Evolutionary conservation across 2,329 filamentous ascomycete genomes (phyloP).

Genomic region (Hypoxylon sp.): DNA sequence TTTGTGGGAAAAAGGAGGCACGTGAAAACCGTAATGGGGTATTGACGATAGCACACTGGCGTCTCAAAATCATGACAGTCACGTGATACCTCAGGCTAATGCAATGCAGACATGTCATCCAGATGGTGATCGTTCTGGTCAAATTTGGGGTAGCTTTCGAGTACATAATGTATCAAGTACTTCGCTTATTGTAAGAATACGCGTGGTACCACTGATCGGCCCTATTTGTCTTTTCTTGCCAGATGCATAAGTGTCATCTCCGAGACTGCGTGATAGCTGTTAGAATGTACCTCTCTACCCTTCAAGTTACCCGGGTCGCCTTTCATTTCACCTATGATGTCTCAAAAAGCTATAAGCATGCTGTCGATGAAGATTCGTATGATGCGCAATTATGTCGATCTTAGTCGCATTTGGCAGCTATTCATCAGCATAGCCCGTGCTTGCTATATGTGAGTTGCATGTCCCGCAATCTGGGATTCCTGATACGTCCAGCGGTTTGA

Average conservation of each 20-base stretch:
- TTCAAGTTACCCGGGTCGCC: conserved; percentile 16
- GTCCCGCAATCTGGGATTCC: conserved; percentile 22
- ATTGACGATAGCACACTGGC: conserved; percentile 15
- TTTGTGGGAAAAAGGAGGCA: conserved; percentile 3
- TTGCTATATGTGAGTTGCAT: conserved; percentile 29
- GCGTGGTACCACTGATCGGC: conserved; percentile 42
- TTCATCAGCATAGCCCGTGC: conserved; percentile 22
- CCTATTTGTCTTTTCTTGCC: conserved; percentile 44
- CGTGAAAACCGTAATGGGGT: conserved; percentile 10
- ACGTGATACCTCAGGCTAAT: conserved; percentile 22
- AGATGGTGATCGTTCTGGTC: conserved; percentile 27
- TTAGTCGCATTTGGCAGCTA: conserved; percentile 30
- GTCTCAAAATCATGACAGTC: conserved; percentile 3
- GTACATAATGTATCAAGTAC: conserved; percentile 17
- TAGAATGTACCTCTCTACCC: conserved; percentile 19
- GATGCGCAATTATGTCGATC: conserved; percentile 40
- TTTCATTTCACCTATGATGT: conserved; percentile 37
- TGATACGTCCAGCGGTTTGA: conserved; percentile 21
- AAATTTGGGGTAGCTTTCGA: conserved; percentile 23
- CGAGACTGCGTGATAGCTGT: conserved; percentile 39
- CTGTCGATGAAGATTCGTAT: conserved; percentile 42
- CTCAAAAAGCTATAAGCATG: conserved; percentile 41
- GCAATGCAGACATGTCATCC: conserved; percentile 20
- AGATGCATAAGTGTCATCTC: conserved; percentile 46
- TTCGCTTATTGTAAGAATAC: conserved; percentile 19